A percentile compares a stretch with the other conserved stretches of the same genome.
Conservation (phyloP, 2,329 filamentous ascomycete genomes). For the Aspergillus arachidicola region DNA sequence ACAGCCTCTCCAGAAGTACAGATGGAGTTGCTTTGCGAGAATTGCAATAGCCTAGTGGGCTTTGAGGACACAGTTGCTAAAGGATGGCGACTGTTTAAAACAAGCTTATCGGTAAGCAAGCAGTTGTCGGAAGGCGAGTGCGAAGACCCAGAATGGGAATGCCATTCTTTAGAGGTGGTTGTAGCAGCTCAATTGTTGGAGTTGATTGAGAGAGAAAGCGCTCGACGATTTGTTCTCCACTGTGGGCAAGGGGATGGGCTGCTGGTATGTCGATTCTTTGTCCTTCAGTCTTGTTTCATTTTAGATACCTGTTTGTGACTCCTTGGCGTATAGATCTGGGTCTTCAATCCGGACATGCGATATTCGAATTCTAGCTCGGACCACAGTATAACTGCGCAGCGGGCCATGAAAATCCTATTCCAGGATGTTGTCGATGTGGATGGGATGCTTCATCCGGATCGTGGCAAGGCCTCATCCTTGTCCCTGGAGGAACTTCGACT, state of each 20-base stretch:
- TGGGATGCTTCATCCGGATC: slow-evolving; percentile 38
- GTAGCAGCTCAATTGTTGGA: slow-evolving; percentile 60
- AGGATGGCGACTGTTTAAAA: slow-evolving; percentile 56
- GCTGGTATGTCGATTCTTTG: slow-evolving; percentile 33
- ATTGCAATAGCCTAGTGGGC: slow-evolving; percentile 36
- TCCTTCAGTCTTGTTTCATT: neutral
- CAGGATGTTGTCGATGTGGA: slow-evolving; percentile 39
- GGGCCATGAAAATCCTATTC: slow-evolving; percentile 63
- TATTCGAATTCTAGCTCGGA: slow-evolving; percentile 53
- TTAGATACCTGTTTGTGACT: neutral
- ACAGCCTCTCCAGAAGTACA: slow-evolving; percentile 35
- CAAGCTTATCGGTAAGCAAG: slow-evolving; percentile 38
- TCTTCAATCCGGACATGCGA: slow-evolving; percentile 62
- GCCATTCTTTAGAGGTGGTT: slow-evolving; percentile 39
- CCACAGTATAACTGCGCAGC: slow-evolving; percentile 38
- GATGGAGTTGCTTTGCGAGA: slow-evolving; percentile 31
- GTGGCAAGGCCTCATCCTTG: slow-evolving; percentile 41
- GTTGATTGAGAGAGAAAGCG: slow-evolving; percentile 57
- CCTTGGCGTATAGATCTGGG: slow-evolving; percentile 51
- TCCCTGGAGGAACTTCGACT: slow-evolving; percentile 54
- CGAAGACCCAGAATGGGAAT: slow-evolving; percentile 35
- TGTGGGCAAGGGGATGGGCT: slow-evolving; percentile 35
- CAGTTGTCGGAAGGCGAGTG: slow-evolving; percentile 27
- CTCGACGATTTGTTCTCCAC: slow-evolving; percentile 58
- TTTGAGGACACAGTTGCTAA: slow-evolving; percentile 44